These are phyloP conservation scores for Epithemia pelagica DNA, from an alignment of 108 stramenopile species.

Conservation along the genomic window DNA sequence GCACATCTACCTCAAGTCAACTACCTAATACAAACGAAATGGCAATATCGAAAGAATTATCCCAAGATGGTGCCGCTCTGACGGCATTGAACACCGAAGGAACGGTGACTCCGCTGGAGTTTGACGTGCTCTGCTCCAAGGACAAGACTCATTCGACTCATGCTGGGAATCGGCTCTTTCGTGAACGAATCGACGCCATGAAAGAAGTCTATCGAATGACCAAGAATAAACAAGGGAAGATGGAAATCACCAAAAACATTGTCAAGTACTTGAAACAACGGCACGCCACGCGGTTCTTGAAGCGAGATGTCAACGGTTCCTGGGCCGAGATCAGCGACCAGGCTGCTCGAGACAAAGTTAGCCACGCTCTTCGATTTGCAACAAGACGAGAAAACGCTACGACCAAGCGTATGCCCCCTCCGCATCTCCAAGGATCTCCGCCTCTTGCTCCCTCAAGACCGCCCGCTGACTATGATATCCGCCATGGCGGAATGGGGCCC, in stretches of 20 bases:
- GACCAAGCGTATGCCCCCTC: not conserved
- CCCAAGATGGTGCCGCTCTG: not conserved
- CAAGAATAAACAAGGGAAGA: slow-evolving; percentile 39
- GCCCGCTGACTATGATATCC: not conserved
- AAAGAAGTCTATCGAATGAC: slow-evolving; percentile 16
- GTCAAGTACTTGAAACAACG: slow-evolving; percentile 16
- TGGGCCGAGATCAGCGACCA: slow-evolving; percentile 39
- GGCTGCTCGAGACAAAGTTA: slow-evolving; percentile 40
- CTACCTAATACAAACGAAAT: not conserved
- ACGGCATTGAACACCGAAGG: not conserved
- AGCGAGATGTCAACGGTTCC: slow-evolving; percentile 9
- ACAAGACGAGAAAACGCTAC: not conserved
- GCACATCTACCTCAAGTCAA: too few relatives aligned
- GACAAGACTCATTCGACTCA: slow-evolving; percentile 26
- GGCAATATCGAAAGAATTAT: not conserved
- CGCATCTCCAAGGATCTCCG: not conserved
- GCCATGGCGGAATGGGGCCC: too few relatives aligned
- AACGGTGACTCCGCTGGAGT: not conserved
- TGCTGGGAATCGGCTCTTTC: slow-evolving; percentile 33
- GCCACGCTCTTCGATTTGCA: slow-evolving; percentile 38
- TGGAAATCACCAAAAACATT: slow-evolving; percentile 38
- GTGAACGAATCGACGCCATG: slow-evolving; percentile 10
- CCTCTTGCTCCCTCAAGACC: not conserved
- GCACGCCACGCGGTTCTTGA: slow-evolving; percentile 24
- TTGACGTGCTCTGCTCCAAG: slow-evolving; percentile 31